These are phyloP conservation scores for Acorus gramineus DNA, from an alignment of 106 monocot genomes.

Conservation along the genomic window DNA sequence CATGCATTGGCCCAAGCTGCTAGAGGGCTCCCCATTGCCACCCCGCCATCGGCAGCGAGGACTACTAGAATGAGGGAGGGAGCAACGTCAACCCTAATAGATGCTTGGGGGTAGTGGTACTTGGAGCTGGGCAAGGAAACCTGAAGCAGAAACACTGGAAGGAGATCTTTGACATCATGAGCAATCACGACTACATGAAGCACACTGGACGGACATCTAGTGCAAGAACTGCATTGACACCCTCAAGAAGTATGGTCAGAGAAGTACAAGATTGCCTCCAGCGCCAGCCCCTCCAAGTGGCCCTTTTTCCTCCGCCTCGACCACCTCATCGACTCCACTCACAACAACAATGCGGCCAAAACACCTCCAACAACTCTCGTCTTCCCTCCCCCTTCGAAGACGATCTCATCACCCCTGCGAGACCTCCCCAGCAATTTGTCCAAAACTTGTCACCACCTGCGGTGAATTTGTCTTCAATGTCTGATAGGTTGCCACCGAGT, in stretches of 20 bases:
- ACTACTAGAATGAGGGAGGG: slow-evolving; percentile 64
- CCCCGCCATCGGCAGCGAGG: slow-evolving; percentile 25
- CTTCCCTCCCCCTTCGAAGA: slow-evolving; percentile 1
- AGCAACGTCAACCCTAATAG: slow-evolving; percentile 58
- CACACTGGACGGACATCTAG: slow-evolving; percentile 55
- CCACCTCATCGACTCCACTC: slow-evolving; percentile 34
- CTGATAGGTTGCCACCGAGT: background rate
- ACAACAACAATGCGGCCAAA: background rate
- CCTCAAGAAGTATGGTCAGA: slow-evolving; percentile 85
- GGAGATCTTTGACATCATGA: slow-evolving; percentile 81
- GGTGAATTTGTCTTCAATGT: too few relatives aligned
- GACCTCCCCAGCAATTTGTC: too few relatives aligned
- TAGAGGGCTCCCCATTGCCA: too few relatives aligned
- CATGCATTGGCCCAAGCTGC: too few relatives aligned
- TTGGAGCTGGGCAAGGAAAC: slow-evolving; percentile 63
- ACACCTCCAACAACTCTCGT: slow-evolving; percentile 9
- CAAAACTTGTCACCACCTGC: too few relatives aligned
- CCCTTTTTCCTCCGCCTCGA: slow-evolving; percentile 67
- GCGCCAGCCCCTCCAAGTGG: slow-evolving; percentile 32
- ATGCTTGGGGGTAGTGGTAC: slow-evolving; percentile 76
- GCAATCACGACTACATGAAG: slow-evolving; percentile 53
- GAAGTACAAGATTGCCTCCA: slow-evolving; percentile 36
- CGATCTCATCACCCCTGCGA: background rate
- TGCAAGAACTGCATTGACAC: slow-evolving; percentile 94
- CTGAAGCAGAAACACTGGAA: slow-evolving; percentile 85